Percentiles rank a stretch among this genome's conserved stretches.
These are phyloP conservation scores for Ilex aquifolium DNA, from an alignment of 257 asterid species.

Conservation along the genomic window DNA sequence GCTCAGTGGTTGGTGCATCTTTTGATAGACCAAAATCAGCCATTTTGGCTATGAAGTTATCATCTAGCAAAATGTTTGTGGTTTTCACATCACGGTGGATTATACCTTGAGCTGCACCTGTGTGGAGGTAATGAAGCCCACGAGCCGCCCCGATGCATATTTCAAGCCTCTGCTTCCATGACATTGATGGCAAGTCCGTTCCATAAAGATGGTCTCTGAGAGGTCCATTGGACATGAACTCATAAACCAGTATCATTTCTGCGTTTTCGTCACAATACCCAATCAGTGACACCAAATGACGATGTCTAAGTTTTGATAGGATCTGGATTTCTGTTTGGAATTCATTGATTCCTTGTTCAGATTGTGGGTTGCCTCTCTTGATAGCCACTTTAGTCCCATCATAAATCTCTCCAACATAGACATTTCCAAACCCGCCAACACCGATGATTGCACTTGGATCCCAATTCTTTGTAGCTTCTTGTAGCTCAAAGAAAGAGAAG, in stretches of 20 bases:
- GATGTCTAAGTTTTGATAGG: slow-evolving; percentile 17
- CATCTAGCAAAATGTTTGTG: slow-evolving; percentile 22
- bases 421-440: slow-evolving; percentile 23
- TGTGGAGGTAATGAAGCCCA: slow-evolving; percentile 25
- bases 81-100: slow-evolving; percentile 23
- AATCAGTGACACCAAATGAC: slow-evolving; percentile 18
- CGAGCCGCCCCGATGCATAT: slow-evolving; percentile 24
- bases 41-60: slow-evolving; percentile 18
- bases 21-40: slow-evolving; percentile 24
- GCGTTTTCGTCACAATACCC: slow-evolving; percentile 22
- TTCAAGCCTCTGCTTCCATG: slow-evolving; percentile 20
- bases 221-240: slow-evolving; percentile 23
- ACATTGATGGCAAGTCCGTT: slow-evolving; percentile 7
- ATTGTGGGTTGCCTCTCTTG: slow-evolving; percentile 22
- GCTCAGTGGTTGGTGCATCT: slow-evolving; percentile 20
- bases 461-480: slow-evolving; percentile 21
- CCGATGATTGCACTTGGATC: slow-evolving; percentile 20
- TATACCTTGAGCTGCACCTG: slow-evolving; percentile 19
- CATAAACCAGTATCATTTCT: slow-evolving; percentile 24
- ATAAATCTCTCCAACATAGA: slow-evolving; percentile 12
- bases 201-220: slow-evolving; percentile 23
- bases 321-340: slow-evolving; percentile 21
- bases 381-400: slow-evolving; percentile 22
- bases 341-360: slow-evolving; percentile 19
- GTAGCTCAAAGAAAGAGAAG: slow-evolving; percentile 40